Conservation (phyloP, 2,329 filamentous ascomycete species). For the Colletotrichum sp. region DNA sequence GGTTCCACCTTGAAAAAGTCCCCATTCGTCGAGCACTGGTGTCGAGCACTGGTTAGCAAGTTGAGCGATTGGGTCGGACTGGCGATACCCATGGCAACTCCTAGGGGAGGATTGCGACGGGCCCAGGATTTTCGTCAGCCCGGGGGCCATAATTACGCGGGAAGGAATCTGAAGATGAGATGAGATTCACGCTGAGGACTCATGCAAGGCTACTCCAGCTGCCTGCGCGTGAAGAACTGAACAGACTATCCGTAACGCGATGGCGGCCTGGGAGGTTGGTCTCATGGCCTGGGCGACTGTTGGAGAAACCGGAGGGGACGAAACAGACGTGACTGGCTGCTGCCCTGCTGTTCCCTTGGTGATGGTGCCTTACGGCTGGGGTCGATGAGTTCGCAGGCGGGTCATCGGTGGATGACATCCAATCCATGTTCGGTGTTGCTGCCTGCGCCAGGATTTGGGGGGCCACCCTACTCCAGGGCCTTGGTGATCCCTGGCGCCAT, state of each 20-base stretch:
- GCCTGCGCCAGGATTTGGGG: conserved; percentile 1
- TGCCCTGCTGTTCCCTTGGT: conserved; percentile 8
- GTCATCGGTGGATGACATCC: conserved; percentile 11
- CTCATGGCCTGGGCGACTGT: background rate
- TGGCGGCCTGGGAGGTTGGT: background rate
- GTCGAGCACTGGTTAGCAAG: background rate
- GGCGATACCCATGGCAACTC: background rate
- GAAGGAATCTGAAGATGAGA: conserved; percentile 2
- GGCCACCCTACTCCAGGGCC: background rate
- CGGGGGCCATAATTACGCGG: background rate
- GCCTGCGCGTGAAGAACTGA: conserved; percentile 13
- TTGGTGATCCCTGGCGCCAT: conserved; percentile 2
- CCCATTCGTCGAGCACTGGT: background rate
- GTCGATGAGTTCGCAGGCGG: background rate
- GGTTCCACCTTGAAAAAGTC: background rate
- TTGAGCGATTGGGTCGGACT: background rate
- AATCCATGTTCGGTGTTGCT: conserved; percentile 19
- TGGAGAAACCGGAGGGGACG: background rate
- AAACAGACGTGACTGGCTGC: background rate
- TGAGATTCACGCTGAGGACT: conserved; percentile 13
- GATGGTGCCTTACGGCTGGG: background rate
- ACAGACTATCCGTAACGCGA: background rate
- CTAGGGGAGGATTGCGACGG: background rate
- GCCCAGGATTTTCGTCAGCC: background rate
- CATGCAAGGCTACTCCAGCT: conserved; percentile 14